phyloP scores from a whole-genome alignment of 345 rosid species.

The Aquilaria malaccensis region DNA sequence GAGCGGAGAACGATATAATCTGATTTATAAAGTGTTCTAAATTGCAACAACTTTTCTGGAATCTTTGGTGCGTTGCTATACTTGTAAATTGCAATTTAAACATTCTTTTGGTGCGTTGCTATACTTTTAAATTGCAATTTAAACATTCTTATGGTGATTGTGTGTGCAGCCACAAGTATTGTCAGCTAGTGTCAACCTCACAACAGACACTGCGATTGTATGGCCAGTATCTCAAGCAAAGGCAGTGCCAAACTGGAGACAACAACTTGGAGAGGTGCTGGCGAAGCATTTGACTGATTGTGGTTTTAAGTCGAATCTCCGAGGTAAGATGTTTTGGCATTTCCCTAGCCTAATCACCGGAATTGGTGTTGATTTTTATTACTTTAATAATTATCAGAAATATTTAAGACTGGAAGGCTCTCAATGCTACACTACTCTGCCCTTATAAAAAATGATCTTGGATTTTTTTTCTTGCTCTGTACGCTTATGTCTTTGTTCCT shows the following conservation, averaged over 20 bases:
- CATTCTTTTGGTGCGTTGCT: not conserved
- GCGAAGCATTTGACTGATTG: constrained; percentile 81
- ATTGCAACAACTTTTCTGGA: not conserved
- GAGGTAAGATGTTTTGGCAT: constrained; percentile 43
- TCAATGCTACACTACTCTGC: too few relatives aligned
- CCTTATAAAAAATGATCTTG: too few relatives aligned
- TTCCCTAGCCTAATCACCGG: not conserved
- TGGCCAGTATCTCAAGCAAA: constrained; percentile 90
- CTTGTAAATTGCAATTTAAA: not conserved
- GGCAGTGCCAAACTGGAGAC: constrained; percentile 64
- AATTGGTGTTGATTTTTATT: too few relatives aligned
- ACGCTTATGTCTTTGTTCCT: too few relatives aligned
- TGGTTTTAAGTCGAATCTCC: constrained; percentile 74
- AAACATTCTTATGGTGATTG: not conserved
- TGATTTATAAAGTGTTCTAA: too few relatives aligned
- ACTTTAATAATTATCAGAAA: too few relatives aligned
- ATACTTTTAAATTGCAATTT: not conserved
- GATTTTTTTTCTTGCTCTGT: too few relatives aligned
- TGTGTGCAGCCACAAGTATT: constrained; percentile 83
- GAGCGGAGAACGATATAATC: too few relatives aligned
- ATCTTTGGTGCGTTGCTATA: not conserved
- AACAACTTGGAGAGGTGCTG: constrained; percentile 76
- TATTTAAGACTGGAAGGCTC: too few relatives aligned
- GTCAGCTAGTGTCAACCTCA: constrained; percentile 80
- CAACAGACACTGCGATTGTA: constrained; percentile 88